Evolutionary conservation across 2,329 filamentous ascomycete species (phyloP), one percentile per base, ranked within the genome.

Genomic region (Paracorniculantispora psalliotae): DNA sequence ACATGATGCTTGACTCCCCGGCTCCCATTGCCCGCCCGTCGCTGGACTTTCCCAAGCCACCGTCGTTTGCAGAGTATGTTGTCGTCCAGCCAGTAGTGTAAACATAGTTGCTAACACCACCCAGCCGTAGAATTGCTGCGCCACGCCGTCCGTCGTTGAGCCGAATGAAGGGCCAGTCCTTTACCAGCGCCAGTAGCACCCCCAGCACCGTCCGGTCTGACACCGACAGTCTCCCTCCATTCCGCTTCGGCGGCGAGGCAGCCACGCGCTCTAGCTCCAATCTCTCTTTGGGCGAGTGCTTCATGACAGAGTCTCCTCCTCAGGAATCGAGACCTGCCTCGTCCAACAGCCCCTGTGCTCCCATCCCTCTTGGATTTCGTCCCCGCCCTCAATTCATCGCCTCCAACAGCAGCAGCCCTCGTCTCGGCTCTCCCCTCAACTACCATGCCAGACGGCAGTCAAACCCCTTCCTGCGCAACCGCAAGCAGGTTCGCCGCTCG

Each of bases 401-500:
- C 67, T 76, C 85, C 65, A 79, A 77, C 54, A 77, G 77, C 44
- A 75, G 71, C 52, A 79, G 81, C 60, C 80, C 84, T 62, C 84
- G 83, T 62, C 90, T 84, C 73, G 91, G 88, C 41, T 96, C 92
- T 15, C 92, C 92, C 35, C 82, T 89, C 62, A 81, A 81, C 61
- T 80, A 78, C 61, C 88, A 93, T 65, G 76, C 87, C 59, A 86
- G 92, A 63, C 91, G 92, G 64, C 81, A 78, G 61, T 88, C 83
- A 51, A 92, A 87, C 72, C 89, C 83, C 59, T 84, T 89, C 64
- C 78, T 86, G 67, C 86, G 91, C 62, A 90, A 90, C 47, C 85
- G 92, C 64, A 96, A 96, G 70, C 90, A 94, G 72, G 93, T 93
- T 69, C 87, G 94, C 61, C 87, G 94, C 64, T 96, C 93, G 25